A percentile compares a stretch with the other conserved stretches of the same genome.
phyloP scores from a whole-genome alignment of 2,329 filamentous ascomycete genomes.

The Madurella fahalii region DNA sequence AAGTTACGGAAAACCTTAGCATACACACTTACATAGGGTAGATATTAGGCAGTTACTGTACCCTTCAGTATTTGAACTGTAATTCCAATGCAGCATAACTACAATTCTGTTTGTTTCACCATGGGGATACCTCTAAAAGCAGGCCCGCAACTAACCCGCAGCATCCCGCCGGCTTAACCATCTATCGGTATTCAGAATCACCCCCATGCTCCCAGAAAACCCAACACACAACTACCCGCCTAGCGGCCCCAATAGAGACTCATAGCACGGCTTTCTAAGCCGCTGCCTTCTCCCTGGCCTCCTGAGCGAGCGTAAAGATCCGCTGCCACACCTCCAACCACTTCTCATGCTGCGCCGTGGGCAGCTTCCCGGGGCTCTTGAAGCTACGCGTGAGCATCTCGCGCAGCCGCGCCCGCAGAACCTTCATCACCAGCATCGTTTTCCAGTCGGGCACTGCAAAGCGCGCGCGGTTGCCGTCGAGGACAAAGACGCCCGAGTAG shows the following conservation, averaged over 20 bases:
- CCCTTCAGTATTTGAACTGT: too few relatives aligned
- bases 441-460: constrained; percentile 88
- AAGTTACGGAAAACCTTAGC: too few relatives aligned
- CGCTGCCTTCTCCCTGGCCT: constrained; percentile 22
- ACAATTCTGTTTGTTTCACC: too few relatives aligned
- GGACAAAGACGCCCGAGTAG: constrained; percentile 78
- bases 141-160: too few relatives aligned
- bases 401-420: constrained; percentile 65
- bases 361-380: constrained; percentile 59
- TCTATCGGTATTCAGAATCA: too few relatives aligned
- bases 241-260: background rate
- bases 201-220: background rate
- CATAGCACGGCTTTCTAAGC: background rate
- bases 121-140: too few relatives aligned
- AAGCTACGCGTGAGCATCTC: constrained; percentile 72
- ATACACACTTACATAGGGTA: too few relatives aligned
- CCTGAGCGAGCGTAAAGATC: constrained; percentile 47
- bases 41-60: too few relatives aligned
- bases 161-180: too few relatives aligned
- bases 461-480: constrained; percentile 82
- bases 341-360: constrained; percentile 63
- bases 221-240: background rate
- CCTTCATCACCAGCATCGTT: constrained; percentile 83
- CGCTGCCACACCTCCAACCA: constrained; percentile 73
- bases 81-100: too few relatives aligned